Percentiles rank a stretch among this genome's conserved stretches.
These are phyloP conservation scores for Penstemon barbatus DNA, from an alignment of 257 asterid genomes.

Conservation along the genomic window DNA sequence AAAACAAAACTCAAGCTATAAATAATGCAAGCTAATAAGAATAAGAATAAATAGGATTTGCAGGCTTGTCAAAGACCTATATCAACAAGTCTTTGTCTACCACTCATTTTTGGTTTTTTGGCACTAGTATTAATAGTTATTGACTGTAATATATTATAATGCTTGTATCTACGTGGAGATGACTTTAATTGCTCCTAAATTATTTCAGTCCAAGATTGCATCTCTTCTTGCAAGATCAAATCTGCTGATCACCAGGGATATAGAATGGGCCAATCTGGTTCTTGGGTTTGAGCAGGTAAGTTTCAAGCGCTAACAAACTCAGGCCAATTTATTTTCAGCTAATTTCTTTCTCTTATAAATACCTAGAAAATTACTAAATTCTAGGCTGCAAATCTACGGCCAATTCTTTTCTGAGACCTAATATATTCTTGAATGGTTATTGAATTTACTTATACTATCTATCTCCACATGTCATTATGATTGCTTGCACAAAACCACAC, in stretches of 20 bases:
- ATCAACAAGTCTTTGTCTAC: constrained; percentile 10
- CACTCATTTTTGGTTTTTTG: not conserved
- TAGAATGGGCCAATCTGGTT: constrained; percentile 96
- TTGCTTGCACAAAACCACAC: constrained; percentile 10
- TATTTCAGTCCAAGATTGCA: constrained; percentile 70
- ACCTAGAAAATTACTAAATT: not conserved
- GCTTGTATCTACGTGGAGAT: constrained; percentile 16
- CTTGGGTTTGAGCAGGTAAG: constrained; percentile 94
- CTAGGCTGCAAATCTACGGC: not conserved
- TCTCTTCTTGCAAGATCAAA: constrained; percentile 96
- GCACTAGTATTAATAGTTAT: constrained; percentile 17
- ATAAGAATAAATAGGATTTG: not conserved
- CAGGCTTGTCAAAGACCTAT: not conserved
- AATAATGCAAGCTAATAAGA: not conserved
- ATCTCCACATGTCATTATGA: constrained; percentile 10
- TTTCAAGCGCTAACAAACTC: constrained; percentile 25
- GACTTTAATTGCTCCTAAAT: constrained; percentile 26
- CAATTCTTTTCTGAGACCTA: not conserved
- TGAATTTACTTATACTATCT: constrained; percentile 11
- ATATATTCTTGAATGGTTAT: constrained; percentile 10
- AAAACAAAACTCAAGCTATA: not conserved
- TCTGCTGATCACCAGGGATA: constrained; percentile 95
- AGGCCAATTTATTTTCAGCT: constrained; percentile 9
- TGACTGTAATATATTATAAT: constrained; percentile 15
- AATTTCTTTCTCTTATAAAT: constrained; percentile 1